Evolutionary conservation across 2,329 filamentous ascomycete genomes (phyloP), one percentile per base, ranked within the genome.

Genomic region (Beauveria australis): DNA sequence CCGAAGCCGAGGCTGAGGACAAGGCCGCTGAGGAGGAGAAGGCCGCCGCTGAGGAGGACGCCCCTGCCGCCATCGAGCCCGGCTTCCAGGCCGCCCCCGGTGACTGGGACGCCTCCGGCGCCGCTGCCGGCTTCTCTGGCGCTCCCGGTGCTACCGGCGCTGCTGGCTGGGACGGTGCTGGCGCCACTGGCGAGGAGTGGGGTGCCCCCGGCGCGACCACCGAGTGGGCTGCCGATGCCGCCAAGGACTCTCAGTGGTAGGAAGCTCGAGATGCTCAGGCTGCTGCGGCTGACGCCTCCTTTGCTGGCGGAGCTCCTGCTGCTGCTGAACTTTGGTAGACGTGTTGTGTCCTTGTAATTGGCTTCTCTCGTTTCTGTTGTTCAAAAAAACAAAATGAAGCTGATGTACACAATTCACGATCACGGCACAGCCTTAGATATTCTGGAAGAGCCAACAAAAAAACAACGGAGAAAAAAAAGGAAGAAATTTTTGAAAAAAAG

Each of bases 1-100:
- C 95, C 72, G 94, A 99, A 82, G 92, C 92, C 70, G 94, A 99
- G 87, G 94, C 96, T 78, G 93, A 96, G 87, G 96, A 99, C 83
- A 95, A 97, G 78, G 83, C 88, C 68, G 89, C 90, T 76, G 89
- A 93, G 78, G 93, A 97, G 84, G 96, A 97, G 89, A 37, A 37
- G 33, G 33, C 33, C 14, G 81, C 88, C 66, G 82, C 90, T 67
- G 92, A 96, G 69, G 93, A 97, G 81, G 89, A 89, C 73, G 91
- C 88, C 70, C 74, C 89, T 65, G 87, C 80, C 70, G 86, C 89
- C 69, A 86, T 94, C 70, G 92, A 94, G 76, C 81, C 85, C 69
- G 89, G 88, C 73, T 92, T 92, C 81, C 83, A 81, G 66, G 76
- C 77, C 73, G 80, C 81, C 69, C 77, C 75, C 65, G 86, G 81